Percentiles rank a stretch among this genome's conserved stretches.
Conservation (phyloP, 2,329 filamentous ascomycete genomes). For the Alternaria atra region DNA sequence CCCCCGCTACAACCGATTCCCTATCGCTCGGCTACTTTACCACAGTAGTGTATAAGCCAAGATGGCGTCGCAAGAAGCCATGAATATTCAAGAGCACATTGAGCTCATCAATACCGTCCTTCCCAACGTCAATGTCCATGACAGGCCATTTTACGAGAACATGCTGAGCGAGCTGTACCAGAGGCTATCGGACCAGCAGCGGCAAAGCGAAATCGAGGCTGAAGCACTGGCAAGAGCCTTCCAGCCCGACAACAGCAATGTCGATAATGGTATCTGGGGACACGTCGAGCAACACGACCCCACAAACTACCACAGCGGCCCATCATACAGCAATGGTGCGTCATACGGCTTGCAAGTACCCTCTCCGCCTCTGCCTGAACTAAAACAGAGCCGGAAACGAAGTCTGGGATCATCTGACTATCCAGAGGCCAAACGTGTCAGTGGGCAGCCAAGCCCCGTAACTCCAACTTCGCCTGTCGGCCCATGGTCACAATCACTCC, state of each 20-base stretch:
- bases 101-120: slow-evolving; percentile 8
- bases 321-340: not conserved
- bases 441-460: slow-evolving; percentile 30
- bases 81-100: slow-evolving; percentile 9
- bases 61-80: not conserved
- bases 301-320: not conserved
- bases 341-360: slow-evolving; percentile 4
- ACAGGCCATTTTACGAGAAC: slow-evolving; percentile 11
- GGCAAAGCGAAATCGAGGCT: not conserved
- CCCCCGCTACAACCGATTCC: not conserved
- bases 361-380: slow-evolving; percentile 5
- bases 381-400: slow-evolving; percentile 35
- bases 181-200: not conserved
- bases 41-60: not conserved
- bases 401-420: slow-evolving; percentile 27
- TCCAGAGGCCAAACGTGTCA: slow-evolving; percentile 39
- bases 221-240: not conserved
- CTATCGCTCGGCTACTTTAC: not conserved
- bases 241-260: not conserved
- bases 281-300: not conserved
- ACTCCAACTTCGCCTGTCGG: slow-evolving; percentile 33
- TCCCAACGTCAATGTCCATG: not conserved
- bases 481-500: slow-evolving; percentile 12
- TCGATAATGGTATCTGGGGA: not conserved
- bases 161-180: slow-evolving; percentile 5